Conservation (phyloP, 495 filamentous ascomycete genomes). For the Talaromyces nanjingensis region DNA sequence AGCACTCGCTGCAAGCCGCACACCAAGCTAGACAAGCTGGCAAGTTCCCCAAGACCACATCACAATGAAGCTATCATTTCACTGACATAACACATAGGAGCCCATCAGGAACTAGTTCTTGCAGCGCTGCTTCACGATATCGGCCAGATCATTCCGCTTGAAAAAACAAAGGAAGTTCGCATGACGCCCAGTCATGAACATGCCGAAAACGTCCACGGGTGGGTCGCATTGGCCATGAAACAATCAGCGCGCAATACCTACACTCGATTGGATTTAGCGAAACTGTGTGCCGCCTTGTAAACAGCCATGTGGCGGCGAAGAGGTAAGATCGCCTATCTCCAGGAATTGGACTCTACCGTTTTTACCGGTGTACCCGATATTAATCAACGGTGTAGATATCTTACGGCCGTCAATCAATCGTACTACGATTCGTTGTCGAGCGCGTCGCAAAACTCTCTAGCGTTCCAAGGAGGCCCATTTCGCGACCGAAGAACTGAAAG, state of each 20-base stretch:
- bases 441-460: slow-evolving; percentile 31
- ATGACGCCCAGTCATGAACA: slow-evolving; percentile 19
- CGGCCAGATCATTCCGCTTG: slow-evolving; percentile 33
- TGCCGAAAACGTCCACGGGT: slow-evolving; percentile 28
- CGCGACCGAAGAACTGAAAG: slow-evolving; percentile 21
- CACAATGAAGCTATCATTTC: slow-evolving; percentile 3
- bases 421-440: slow-evolving; percentile 32
- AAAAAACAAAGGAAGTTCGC: slow-evolving; percentile 22
- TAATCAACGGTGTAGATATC: slow-evolving; percentile 17
- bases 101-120: slow-evolving; percentile 29
- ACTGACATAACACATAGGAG: slow-evolving; percentile 11
- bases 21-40: slow-evolving; percentile 23
- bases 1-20: slow-evolving; percentile 39
- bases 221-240: slow-evolving; percentile 36
- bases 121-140: slow-evolving; percentile 41
- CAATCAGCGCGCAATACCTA: slow-evolving; percentile 34
- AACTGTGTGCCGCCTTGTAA: slow-evolving; percentile 30
- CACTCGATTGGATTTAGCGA: slow-evolving; percentile 30
- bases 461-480: slow-evolving; percentile 40
- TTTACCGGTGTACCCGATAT: not conserved
- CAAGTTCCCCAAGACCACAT: not conserved
- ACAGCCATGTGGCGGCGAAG: slow-evolving; percentile 39
- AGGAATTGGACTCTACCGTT: not conserved
- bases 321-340: slow-evolving; percentile 17
- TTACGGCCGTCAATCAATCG: slow-evolving; percentile 29